Percentiles rank a stretch among this genome's conserved stretches.
Conservation (phyloP, 768 basidiomycete species). For the Cystobasidium tubakii region DNA sequence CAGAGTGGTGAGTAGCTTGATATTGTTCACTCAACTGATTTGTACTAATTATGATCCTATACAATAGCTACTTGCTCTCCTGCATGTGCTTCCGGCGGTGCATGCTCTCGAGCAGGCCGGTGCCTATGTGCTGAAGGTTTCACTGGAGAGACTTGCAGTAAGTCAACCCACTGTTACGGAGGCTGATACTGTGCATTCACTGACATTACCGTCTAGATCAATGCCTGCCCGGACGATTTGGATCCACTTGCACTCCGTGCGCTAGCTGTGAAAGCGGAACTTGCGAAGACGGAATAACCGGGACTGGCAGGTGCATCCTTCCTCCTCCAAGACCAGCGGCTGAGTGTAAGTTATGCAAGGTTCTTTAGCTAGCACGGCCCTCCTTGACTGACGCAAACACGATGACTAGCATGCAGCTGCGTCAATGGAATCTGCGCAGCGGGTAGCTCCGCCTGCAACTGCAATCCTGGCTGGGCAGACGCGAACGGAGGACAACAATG, state of each 20-base stretch:
- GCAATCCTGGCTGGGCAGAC: conserved; percentile 67
- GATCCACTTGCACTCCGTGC: conserved; percentile 64
- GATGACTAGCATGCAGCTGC: conserved; percentile 62
- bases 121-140: conserved; percentile 72
- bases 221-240: conserved; percentile 70
- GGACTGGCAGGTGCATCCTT: conserved; percentile 66
- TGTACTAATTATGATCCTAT: neutral
- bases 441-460: conserved; percentile 58
- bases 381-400: conserved; percentile 43
- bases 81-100: conserved; percentile 65
- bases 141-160: conserved; percentile 63
- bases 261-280: conserved; percentile 56
- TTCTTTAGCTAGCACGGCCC: neutral
- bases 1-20: conserved; percentile 1
- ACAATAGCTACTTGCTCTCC: conserved; percentile 57
- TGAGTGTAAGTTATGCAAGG: conserved; percentile 21
- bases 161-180: neutral
- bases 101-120: conserved; percentile 65
- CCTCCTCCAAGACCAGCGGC: conserved; percentile 52
- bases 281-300: conserved; percentile 75
- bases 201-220: conserved; percentile 52
- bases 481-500: conserved; percentile 58
- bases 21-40: neutral
- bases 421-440: conserved; percentile 67
- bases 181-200: neutral